phyloP scores from a whole-genome alignment of 2,329 filamentous ascomycete species.

The Colletotrichum lindemuthianum region DNA sequence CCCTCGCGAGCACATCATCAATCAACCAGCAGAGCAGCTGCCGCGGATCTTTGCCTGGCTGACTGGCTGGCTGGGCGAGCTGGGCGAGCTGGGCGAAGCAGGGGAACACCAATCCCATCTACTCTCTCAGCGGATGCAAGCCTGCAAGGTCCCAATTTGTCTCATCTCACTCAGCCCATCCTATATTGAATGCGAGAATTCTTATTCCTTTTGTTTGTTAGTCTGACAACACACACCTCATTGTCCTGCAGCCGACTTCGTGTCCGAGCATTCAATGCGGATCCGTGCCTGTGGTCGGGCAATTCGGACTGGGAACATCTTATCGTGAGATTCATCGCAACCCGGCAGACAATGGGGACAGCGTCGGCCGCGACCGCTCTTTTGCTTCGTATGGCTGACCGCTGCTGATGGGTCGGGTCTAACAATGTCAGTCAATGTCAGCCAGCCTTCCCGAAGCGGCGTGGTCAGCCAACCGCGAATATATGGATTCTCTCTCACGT shows the following conservation, averaged over 20 bases:
- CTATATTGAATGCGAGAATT: constrained; percentile 11
- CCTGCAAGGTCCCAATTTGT: constrained; percentile 25
- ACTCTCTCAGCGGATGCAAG: constrained; percentile 29
- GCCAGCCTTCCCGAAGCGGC: not conserved
- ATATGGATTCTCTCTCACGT: not conserved
- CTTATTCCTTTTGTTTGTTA: constrained; percentile 17
- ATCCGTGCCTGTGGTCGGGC: constrained; percentile 24
- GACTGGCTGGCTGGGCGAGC: constrained; percentile 8
- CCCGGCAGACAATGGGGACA: not conserved
- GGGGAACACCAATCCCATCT: constrained; percentile 5
- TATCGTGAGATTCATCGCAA: not conserved
- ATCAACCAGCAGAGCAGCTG: constrained; percentile 23
- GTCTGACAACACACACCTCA: constrained; percentile 29
- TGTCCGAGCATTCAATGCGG: constrained; percentile 12
- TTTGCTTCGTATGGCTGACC: constrained; percentile 1
- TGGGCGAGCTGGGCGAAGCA: constrained; percentile 4
- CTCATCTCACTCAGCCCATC: constrained; percentile 32
- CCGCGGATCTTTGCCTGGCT: constrained; percentile 13
- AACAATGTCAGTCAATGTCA: constrained; percentile 1
- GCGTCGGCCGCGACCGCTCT: constrained; percentile 3
- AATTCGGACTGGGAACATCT: constrained; percentile 17
- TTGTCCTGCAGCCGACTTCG: constrained; percentile 19
- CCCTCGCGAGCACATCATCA: constrained; percentile 25
- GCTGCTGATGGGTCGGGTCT: constrained; percentile 7
- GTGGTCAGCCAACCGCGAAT: too few relatives aligned